Conservation (phyloP, 208 protist genomes). For the Strigomonas galati region DNA sequence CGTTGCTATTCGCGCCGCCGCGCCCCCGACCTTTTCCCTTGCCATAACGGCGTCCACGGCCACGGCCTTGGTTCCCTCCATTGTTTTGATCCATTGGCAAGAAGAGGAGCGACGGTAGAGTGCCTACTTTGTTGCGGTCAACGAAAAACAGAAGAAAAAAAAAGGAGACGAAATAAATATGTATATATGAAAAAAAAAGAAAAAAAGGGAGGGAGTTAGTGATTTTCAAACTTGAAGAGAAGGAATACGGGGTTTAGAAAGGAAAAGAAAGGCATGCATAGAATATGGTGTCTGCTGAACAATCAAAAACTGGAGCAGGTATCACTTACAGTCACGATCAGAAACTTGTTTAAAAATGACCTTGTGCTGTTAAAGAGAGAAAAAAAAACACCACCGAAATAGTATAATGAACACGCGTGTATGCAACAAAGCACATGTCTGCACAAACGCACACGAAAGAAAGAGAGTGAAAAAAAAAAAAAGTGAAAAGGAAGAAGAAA, state of each 20-base stretch:
- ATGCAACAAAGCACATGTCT: not conserved
- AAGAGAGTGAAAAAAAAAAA: too few species aligned
- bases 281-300: too few species aligned
- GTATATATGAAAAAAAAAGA: not conserved
- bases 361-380: too few species aligned
- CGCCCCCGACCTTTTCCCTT: not conserved
- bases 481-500: slow-evolving; percentile 16
- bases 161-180: not conserved
- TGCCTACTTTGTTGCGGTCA: not conserved
- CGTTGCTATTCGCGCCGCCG: not conserved
- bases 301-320: too few species aligned
- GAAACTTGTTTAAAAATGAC: too few species aligned
- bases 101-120: not conserved
- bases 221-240: not conserved
- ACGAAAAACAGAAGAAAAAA: not conserved
- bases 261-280: too few species aligned
- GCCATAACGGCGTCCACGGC: not conserved
- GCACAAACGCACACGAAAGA: not conserved
- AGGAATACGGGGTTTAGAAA: not conserved
- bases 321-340: too few species aligned
- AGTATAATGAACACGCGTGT: slow-evolving; percentile 1
- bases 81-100: not conserved
- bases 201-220: not conserved
- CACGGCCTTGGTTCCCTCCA: not conserved
- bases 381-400: too few species aligned